Percentiles rank a stretch among this genome's conserved stretches.
These are phyloP conservation scores for Cinnamomum micranthum DNA, from an alignment of 164 flowering plant species.

Conservation along the genomic window DNA sequence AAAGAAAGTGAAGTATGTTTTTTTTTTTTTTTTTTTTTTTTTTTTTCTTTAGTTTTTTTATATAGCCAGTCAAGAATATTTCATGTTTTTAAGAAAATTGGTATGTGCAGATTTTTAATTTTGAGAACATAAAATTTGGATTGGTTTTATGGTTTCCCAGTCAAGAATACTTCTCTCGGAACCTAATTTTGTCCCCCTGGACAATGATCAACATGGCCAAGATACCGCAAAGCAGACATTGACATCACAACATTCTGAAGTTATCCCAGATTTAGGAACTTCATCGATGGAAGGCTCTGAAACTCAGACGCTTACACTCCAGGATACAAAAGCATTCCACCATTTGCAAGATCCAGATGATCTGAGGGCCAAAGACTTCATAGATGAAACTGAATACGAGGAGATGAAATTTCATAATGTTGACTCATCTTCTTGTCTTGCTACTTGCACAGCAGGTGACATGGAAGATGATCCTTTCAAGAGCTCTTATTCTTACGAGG, in stretches of 20 bases:
- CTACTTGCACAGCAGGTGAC: slow-evolving; percentile 70
- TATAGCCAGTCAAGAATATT: too few species aligned
- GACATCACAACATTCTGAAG: slow-evolving; percentile 24
- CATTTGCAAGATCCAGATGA: slow-evolving; percentile 29
- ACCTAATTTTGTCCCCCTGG: slow-evolving; percentile 30
- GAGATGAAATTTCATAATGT: slow-evolving; percentile 52
- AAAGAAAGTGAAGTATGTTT: too few species aligned
- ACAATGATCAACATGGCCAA: slow-evolving; percentile 23
- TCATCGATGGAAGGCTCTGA: slow-evolving; percentile 14
- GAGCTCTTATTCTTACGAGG: slow-evolving; percentile 41
- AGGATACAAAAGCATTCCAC: slow-evolving; percentile 25
- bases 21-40: too few species aligned
- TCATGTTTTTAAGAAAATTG: not conserved
- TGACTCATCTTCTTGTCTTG: slow-evolving; percentile 55
- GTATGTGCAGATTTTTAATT: not conserved
- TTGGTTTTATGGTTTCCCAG: slow-evolving; percentile 31
- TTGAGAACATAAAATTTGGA: slow-evolving; percentile 10
- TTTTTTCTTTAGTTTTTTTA: too few species aligned
- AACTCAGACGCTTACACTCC: slow-evolving; percentile 7
- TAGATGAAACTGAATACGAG: slow-evolving; percentile 39
- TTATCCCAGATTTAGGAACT: slow-evolving; percentile 18
- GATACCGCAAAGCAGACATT: slow-evolving; percentile 12
- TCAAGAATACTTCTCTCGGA: slow-evolving; percentile 66
- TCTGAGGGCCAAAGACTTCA: slow-evolving; percentile 22
- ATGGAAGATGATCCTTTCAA: slow-evolving; percentile 61